Base-by-base conservation (phyloP, 345 rosid genomes). In the Bruguiera parviflora region DNA sequence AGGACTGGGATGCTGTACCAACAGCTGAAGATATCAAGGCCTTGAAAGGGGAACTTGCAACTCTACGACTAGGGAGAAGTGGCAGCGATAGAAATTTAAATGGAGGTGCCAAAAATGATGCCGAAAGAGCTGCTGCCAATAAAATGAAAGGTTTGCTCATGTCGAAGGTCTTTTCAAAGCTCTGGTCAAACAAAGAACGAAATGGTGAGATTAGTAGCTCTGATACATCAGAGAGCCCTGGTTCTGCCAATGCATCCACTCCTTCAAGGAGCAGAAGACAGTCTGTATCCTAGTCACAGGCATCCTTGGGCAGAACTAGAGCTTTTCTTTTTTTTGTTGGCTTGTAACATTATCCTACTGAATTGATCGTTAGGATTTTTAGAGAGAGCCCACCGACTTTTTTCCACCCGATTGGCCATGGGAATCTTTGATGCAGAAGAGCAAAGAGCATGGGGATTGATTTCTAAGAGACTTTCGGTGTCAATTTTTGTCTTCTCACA, bases 1-100 rank as follows among this genome's bases (percentile, higher is more conserved):
- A 89, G 72, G 97, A 89, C n/a, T 94, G 95, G 96, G 98, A 89
- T 66, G 86, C 89, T 0, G 77, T 87, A 8, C 87, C 95, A 13
- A 86, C 91, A 63, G 89, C 85, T 0, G 95, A 88, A 63, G 95
- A 86, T 64, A 73, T 91, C 53, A 86, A 80, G 78, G 86, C 95
- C 4, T 75, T 89, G 72, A 90, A 88, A 78, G 89, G 96, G 8
- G 93, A 84, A 66, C 77, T 89, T 35, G 84, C 88, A 13, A 67
- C 76, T 52, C 82, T 84, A 27, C 84, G 84, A 62, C 63, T 79
- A 58, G 71, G 72, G 6, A 33, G 75, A 2, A 32, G 65, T 22
- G 68, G 71, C 59, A 62, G 76, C 20, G 67, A 77, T 28, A 72
- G 75, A 27, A 76, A 63, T n/a, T 64, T 60, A 32, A 81, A 74